Base-by-base conservation (phyloP, 2,329 filamentous ascomycete genomes). In the Calonectria leucothoes region DNA sequence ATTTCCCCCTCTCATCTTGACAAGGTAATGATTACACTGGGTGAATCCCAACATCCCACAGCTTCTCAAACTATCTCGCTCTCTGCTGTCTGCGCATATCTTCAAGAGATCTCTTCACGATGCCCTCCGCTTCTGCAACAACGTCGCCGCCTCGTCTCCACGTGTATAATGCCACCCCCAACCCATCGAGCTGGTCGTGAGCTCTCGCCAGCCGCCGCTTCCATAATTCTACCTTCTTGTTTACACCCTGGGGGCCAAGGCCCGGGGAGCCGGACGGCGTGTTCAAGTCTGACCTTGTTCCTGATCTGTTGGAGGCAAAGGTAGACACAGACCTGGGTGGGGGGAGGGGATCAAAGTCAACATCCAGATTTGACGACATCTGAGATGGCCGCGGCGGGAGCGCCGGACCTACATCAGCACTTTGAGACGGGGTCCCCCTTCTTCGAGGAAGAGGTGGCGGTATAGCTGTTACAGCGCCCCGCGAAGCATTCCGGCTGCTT, bases 81-180 rank as follows among this genome's bases (percentile, higher is more conserved):
- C 73, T 76, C 23, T 76, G 76, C 70, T 75, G 80, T 31, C 76
- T 78, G 14, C 81, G 83, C 82, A 89, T 84, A 42, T 87, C 85
- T 70, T 80, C 83, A 79, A 91, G 78, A 35, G 88, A 89, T 73
- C 88, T 86, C 82, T 89, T 88, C 4, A 95, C 90, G 71, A 95
- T 88, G 17, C 88, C 90, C 67, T 92, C 87, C 3, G 93, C 92
- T 82, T 94, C 93, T 0, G 87, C 87, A 70, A 91, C 87, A 10
- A 94, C 93, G 85, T 97, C 94, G 33, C 88, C 87, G 0, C 94
- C 94, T 14, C 89, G 89, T 51, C 93, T 88, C 94, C 94, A 97
- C 25, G 90, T 94, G 75, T 94, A 91, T 42, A 97, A 82, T 76
- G 89, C 85, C 0, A 97, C 93, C 5, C 93, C 93, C 48, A 92